Percentiles rank a stretch among this genome's conserved stretches.
Conservation (phyloP, 2,329 filamentous ascomycete genomes). For the Hypoxylon sp. region DNA sequence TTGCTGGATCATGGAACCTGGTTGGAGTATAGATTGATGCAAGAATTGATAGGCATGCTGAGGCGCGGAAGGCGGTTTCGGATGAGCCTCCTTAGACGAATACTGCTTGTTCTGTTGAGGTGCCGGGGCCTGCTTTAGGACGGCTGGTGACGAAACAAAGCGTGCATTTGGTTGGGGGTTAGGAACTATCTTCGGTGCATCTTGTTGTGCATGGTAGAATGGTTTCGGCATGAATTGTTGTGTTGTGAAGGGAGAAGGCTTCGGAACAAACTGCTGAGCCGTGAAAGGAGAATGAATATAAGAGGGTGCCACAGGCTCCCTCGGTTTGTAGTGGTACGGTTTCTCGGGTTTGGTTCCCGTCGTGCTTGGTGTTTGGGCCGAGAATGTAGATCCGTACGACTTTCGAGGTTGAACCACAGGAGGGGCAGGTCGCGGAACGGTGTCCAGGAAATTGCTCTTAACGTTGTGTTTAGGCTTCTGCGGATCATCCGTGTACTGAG, state of each 20-base stretch:
- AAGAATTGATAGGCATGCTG: constrained; percentile 23
- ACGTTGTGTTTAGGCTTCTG: constrained; percentile 72
- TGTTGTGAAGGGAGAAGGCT: constrained; percentile 45
- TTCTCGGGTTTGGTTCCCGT: constrained; percentile 50
- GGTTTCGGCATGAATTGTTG: constrained; percentile 47
- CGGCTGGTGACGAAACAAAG: constrained; percentile 24
- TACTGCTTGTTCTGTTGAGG: constrained; percentile 18
- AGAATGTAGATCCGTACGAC: constrained; percentile 51
- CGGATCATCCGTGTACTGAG: constrained; percentile 89
- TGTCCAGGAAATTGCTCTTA: constrained; percentile 80
- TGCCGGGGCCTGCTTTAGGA: constrained; percentile 22
- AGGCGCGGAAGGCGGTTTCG: constrained; percentile 17
- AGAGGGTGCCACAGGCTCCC: constrained; percentile 48
- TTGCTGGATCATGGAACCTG: constrained; percentile 15
- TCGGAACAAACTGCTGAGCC: constrained; percentile 57
- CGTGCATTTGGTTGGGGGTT: constrained; percentile 17
- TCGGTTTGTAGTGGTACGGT: constrained; percentile 57
- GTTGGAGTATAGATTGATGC: constrained; percentile 21
- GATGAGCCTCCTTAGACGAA: constrained; percentile 11
- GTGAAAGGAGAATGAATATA: constrained; percentile 53
- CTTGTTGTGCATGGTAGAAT: constrained; percentile 25
- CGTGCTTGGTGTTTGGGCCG: constrained; percentile 40
- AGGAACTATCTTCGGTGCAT: constrained; percentile 16
- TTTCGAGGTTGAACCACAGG: constrained; percentile 49
- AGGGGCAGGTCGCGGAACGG: constrained; percentile 68